Evolutionary conservation across 306 rosid species (phyloP), one percentile per base, ranked within the genome.

Genomic region (Potentilla sterilis): DNA sequence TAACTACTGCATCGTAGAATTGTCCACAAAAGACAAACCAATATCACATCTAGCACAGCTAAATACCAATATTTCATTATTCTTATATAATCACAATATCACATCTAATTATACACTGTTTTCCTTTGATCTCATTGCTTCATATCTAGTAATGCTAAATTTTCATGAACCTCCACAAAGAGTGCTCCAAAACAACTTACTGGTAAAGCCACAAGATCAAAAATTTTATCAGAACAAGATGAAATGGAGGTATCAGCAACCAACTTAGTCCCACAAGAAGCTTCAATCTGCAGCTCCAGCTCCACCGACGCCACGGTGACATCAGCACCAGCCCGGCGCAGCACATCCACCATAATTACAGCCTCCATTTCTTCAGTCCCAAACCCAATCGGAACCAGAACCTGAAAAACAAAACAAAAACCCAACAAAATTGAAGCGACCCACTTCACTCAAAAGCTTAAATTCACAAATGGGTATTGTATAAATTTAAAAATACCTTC

Each of bases 311-410:
- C 98, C 69, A 95, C 91, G 32, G 96, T 95, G 62, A 95, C 98
- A 34, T 87, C 77, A 6, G 98, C 98, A 5, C 98, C 98, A 5
- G 98, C 97, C 69, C 89, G 96, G 44, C 98, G 98, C 57, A 95
- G 91, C 55, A 90, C 96, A 77, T 86, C 92, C 48, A 90, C 83
- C 32, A 95, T 72, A 76, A 95, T 85, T 72, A 92, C 96, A 46
- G 97, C 97, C 83, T 95, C 98, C 96, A 95, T 95, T 82, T 95
- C 98, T 73, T 95, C 97, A 3, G 98, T 90, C 41, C 98, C 98
- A 81, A 74, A 85, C 34, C 97, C 98, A 47, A 95, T 86, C 46
- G 98, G 97, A 51, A 95, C 91, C 65, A 95, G 84, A 67, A 92
- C 98, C 91, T 89, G 80, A 24, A 72, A 54, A 72, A 62, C 10